Base-by-base conservation (phyloP, 805 yeast species). In the Candida xyloterini region DNA sequence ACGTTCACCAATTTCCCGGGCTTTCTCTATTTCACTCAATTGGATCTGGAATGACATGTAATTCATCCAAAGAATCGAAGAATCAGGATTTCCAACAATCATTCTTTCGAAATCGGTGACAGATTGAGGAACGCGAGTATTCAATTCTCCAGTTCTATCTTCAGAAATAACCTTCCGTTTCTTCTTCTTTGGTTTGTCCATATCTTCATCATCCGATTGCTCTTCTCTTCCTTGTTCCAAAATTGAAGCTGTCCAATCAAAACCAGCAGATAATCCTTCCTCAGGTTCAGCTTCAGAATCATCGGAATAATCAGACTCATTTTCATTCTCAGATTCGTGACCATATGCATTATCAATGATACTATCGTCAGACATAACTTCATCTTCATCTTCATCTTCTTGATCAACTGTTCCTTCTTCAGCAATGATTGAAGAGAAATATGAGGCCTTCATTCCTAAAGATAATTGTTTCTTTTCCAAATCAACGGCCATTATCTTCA, bases 11-110 rank as follows among this genome's bases (percentile, higher is more conserved):
- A 93, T 79, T 60, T 87, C 95, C 53, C 99, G 79, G 8, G 97
- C 96, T 65, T 86, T 88, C 27, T 91, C 97, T 43, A 89, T 70
- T 63, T 93, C 99, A 68, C 96, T 85, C 47, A 91, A 71, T 63
- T 90, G 96, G 48, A 93, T 73, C 64, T 90, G 96, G 83, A 91
- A 93, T 4, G 98, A 90, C 96, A 93, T 93, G 66, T 85, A 93
- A 66, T 90, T 87, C 86, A 93, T 91, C 99, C 99, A 93, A 42
- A 88, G 65, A 25, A 90, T 76, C 1, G 99, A 91, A 3, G 96
- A 87, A 68, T 87, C 84, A 33, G 99, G 97, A 59, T 84, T 84
- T 60, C 97, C 95, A 44, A 93, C 76, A 40, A 93, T 73, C 50
- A 93, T 67, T 56, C 99, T 79, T 66, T 93, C 99, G 55, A 89